phyloP scores from a whole-genome alignment of 1,284 basidiomycete species.

The Rhodotorula sp. region DNA sequence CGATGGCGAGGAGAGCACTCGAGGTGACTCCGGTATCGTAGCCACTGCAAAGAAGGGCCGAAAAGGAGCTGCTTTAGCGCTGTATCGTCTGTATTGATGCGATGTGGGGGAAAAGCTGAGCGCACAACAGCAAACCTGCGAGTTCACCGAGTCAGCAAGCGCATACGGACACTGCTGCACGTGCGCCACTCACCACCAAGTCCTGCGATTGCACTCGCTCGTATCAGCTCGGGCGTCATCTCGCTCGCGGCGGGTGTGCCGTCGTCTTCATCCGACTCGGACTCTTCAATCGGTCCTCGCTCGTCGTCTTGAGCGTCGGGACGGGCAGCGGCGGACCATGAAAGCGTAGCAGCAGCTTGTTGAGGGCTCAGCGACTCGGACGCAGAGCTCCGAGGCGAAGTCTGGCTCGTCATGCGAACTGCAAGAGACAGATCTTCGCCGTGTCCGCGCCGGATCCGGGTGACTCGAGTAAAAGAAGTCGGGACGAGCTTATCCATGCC shows the following conservation, averaged over 20 bases:
- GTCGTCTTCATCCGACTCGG: background rate
- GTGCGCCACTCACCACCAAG: constrained; percentile 21
- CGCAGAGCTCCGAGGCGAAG: background rate
- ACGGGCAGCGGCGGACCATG: background rate
- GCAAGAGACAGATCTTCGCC: no score
- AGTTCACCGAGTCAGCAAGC: background rate
- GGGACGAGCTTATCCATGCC: no score
- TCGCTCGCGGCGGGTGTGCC: background rate
- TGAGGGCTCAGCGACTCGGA: constrained; percentile 2
- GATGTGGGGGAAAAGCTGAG: constrained; percentile 2
- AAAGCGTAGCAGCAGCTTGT: background rate
- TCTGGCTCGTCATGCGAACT: background rate
- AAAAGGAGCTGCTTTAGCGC: background rate
- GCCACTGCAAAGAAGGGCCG: constrained; percentile 8
- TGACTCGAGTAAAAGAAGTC: no score
- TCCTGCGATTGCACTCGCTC: constrained; percentile 25
- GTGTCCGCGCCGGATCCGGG: no score
- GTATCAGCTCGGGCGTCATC: constrained; percentile 27
- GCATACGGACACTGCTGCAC: no score
- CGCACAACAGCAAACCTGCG: constrained; percentile 20
- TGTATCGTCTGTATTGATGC: no score
- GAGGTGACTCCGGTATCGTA: constrained; percentile 37
- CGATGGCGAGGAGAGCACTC: constrained; percentile 31
- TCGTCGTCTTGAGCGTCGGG: background rate
- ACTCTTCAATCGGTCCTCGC: no score